Percentiles rank a stretch among this genome's conserved stretches.
phyloP scores from a whole-genome alignment of 176 grass and related monocot species.

The Raddia distichophylla region DNA sequence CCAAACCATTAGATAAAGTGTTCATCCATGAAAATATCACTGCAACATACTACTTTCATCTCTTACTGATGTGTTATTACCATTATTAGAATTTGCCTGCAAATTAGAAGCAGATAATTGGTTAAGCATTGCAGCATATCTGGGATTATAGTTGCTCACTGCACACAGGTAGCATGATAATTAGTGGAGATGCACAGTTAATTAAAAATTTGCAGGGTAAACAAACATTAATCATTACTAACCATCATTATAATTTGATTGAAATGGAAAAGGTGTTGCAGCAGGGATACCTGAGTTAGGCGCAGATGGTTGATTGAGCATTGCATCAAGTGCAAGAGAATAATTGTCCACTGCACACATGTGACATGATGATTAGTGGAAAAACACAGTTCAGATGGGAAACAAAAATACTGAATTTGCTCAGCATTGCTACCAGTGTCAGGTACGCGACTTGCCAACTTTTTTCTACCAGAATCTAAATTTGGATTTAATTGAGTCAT shows the following conservation, averaged over 20 bases:
- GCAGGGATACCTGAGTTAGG: background rate
- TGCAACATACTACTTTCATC: too few relatives aligned
- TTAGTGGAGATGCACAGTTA: background rate
- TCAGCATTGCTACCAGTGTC: background rate
- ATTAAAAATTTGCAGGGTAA: background rate
- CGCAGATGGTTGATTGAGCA: conserved; percentile 4
- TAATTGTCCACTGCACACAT: conserved; percentile 5
- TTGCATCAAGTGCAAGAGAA: background rate
- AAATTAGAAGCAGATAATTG: conserved; percentile 13
- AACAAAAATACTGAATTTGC: background rate
- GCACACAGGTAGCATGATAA: background rate
- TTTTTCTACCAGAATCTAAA: background rate
- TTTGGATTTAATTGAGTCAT: too few relatives aligned
- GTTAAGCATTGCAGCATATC: background rate
- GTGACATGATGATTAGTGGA: conserved; percentile 25
- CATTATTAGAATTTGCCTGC: background rate
- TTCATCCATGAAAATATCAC: too few relatives aligned
- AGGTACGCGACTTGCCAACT: too few relatives aligned
- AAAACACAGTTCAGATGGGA: background rate
- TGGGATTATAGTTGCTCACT: background rate
- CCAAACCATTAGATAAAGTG: too few relatives aligned
- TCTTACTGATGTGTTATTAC: too few relatives aligned
- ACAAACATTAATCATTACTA: background rate
- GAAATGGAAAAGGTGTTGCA: background rate
- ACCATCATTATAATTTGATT: background rate